These are phyloP conservation scores for Phlebiopsis flavidoalba DNA, from an alignment of 768 basidiomycete genomes.

Conservation along the genomic window DNA sequence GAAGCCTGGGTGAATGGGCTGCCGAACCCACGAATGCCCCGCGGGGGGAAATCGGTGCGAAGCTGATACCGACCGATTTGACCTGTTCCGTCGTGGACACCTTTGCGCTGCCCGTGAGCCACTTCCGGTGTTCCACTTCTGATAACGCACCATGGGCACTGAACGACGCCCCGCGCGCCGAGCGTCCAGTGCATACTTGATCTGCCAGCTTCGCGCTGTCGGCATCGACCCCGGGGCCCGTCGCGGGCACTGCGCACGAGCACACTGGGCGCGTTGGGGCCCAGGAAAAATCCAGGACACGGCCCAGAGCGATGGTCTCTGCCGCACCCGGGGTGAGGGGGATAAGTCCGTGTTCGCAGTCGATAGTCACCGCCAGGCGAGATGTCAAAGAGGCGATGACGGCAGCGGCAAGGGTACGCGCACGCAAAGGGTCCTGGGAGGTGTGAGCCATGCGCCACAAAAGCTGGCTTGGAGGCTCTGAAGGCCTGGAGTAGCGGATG, in stretches of 20 bases:
- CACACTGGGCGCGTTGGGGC: conserved; percentile 41
- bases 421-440: conserved; percentile 53
- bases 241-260: conserved; percentile 62
- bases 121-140: background rate
- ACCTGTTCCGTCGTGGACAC: conserved; percentile 56
- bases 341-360: conserved; percentile 65
- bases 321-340: conserved; percentile 51
- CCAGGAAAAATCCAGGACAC: conserved; percentile 47
- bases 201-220: conserved; percentile 66
- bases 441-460: conserved; percentile 61
- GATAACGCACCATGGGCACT: conserved; percentile 54
- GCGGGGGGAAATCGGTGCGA: conserved; percentile 57
- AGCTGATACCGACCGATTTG: conserved; percentile 47
- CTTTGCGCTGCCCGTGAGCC: conserved; percentile 25
- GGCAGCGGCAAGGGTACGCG: conserved; percentile 55
- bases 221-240: conserved; percentile 40
- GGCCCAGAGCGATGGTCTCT: conserved; percentile 49
- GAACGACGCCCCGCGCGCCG: conserved; percentile 57
- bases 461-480: conserved; percentile 52
- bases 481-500: conserved; percentile 52
- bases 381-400: conserved; percentile 34
- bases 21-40: conserved; percentile 60
- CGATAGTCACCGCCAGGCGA: conserved; percentile 63
- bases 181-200: conserved; percentile 68
- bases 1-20: conserved; percentile 54